These are phyloP conservation scores for Orbilia quercus DNA, from an alignment of 2,329 filamentous ascomycete species.

Conservation along the genomic window DNA sequence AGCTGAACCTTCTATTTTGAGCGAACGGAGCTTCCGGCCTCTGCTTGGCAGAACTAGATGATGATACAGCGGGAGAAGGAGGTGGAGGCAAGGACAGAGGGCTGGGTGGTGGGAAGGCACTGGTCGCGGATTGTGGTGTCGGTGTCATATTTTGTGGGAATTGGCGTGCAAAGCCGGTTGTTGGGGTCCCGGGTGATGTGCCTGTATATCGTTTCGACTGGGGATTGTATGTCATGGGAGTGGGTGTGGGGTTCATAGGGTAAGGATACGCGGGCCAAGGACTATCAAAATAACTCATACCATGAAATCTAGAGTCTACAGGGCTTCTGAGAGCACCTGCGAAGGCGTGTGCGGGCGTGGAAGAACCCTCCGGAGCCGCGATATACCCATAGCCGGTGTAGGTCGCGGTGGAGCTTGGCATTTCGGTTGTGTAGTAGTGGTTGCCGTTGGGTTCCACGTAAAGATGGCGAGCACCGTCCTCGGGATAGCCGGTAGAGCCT, in stretches of 20 bases:
- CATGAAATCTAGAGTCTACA: slow-evolving; percentile 32
- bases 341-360: slow-evolving; percentile 34
- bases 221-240: slow-evolving; percentile 18
- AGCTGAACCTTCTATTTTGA: slow-evolving; percentile 41
- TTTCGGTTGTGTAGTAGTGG: slow-evolving; percentile 43
- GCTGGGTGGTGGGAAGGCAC: slow-evolving; percentile 43
- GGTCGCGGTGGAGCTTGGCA: slow-evolving; percentile 26
- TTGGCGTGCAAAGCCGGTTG: slow-evolving; percentile 8
- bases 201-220: slow-evolving; percentile 32
- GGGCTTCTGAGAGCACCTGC: slow-evolving; percentile 39
- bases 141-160: slow-evolving; percentile 26
- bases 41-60: slow-evolving; percentile 33
- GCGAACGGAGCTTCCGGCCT: slow-evolving; percentile 15
- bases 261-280: slow-evolving; percentile 24
- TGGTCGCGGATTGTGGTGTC: slow-evolving; percentile 31
- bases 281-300: slow-evolving; percentile 54
- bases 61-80: slow-evolving; percentile 38
- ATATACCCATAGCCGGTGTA: slow-evolving; percentile 53
- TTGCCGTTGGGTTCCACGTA: slow-evolving; percentile 28
- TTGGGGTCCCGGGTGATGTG: slow-evolving; percentile 29
- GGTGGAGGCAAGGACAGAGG: slow-evolving; percentile 40
- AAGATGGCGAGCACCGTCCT: slow-evolving; percentile 46
- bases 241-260: slow-evolving; percentile 12
- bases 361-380: slow-evolving; percentile 26
- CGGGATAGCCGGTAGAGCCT: slow-evolving; percentile 44